Evolutionary conservation across 2,329 filamentous ascomycete genomes (phyloP).

Genomic region (Lecanoromycetidae sp.): DNA sequence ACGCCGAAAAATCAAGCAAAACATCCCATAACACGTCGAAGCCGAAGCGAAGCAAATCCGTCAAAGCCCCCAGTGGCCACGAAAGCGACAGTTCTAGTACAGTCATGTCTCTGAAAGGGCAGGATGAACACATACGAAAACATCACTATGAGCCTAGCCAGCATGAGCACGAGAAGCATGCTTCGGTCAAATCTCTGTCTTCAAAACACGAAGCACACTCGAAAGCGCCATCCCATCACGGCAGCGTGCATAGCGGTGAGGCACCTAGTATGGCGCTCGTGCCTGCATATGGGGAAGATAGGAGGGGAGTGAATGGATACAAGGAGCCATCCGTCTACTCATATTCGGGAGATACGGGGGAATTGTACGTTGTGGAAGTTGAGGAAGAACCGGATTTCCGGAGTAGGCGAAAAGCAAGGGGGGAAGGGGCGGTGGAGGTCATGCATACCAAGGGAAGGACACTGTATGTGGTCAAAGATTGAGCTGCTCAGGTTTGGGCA

Average conservation of each 20-base stretch:
- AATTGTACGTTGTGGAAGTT: slow-evolving; percentile 7
- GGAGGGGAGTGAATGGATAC: background rate
- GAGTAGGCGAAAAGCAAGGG: background rate
- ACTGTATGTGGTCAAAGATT: background rate
- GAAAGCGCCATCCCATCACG: background rate
- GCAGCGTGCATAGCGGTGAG: background rate
- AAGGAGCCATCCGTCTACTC: background rate
- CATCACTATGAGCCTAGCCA: background rate
- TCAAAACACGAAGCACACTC: background rate
- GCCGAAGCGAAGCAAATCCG: background rate
- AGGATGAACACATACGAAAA: too few relatives aligned
- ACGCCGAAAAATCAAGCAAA: background rate
- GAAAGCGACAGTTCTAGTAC: background rate
- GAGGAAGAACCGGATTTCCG: slow-evolving; percentile 7
- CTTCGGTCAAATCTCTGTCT: background rate
- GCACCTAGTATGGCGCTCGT: background rate
- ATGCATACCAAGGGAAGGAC: background rate
- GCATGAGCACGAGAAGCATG: background rate
- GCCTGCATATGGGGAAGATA: background rate
- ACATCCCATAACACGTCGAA: background rate
- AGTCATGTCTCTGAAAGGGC: too few relatives aligned
- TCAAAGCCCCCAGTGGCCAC: background rate
- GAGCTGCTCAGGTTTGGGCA: too few relatives aligned
- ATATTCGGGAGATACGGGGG: background rate
- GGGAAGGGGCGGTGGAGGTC: background rate